Conservation (phyloP, 495 filamentous ascomycete species). For the Tuber magnatum region DNA sequence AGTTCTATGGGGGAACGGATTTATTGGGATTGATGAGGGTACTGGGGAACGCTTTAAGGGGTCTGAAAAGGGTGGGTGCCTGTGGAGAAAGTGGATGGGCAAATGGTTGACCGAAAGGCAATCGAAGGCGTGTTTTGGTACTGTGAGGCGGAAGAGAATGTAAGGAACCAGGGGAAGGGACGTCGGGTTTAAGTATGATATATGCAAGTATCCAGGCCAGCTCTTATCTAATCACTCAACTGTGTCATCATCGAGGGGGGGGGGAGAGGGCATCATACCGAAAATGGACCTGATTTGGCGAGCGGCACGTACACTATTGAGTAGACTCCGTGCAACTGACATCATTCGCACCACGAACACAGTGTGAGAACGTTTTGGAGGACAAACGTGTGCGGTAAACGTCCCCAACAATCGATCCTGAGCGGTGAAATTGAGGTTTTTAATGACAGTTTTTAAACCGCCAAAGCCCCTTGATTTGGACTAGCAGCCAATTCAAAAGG, state of each 20-base stretch:
- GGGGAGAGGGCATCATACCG: background rate
- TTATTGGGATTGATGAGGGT: background rate
- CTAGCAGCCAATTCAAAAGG: too few species aligned
- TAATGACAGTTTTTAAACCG: too few species aligned
- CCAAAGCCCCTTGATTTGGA: too few species aligned
- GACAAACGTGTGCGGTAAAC: too few species aligned
- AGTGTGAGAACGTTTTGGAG: too few species aligned
- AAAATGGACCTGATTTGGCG: background rate
- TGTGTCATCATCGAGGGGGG: too few species aligned
- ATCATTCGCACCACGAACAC: background rate
- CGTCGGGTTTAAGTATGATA: background rate
- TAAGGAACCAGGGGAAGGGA: background rate
- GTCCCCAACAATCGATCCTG: too few species aligned
- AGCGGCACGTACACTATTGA: background rate
- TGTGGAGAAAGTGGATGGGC: background rate
- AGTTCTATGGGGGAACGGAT: background rate
- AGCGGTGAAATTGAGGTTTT: too few species aligned
- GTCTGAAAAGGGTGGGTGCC: background rate
- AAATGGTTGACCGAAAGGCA: background rate
- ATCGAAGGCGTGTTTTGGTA: background rate
- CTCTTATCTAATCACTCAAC: too few species aligned
- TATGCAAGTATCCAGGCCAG: background rate
- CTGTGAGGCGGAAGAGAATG: too few species aligned
- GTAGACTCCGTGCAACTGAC: background rate
- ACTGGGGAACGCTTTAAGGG: background rate